Base-by-base conservation (phyloP, 192 early-diverging fungal species). In the Podila verticillata region DNA sequence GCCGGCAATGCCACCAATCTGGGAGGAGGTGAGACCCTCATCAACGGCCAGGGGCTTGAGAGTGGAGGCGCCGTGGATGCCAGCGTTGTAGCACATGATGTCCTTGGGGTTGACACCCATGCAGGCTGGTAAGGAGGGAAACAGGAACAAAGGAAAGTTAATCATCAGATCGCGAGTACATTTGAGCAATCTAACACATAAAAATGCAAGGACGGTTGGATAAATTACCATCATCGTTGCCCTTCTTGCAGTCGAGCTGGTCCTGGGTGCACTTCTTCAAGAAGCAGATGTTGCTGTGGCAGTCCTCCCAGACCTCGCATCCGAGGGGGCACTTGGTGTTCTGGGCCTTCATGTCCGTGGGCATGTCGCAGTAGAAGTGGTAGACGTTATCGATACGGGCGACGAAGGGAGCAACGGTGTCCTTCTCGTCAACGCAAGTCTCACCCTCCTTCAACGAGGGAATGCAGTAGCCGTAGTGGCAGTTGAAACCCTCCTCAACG, bases 231-330 rank as follows among this genome's bases (percentile, higher is more conserved):
- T 67, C 61, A 26, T 63, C 15, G 9, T 79, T 20, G 7, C 75
- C 75, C 39, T n/a, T 12, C 67, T 68, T 79, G 69, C 75, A 79
- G 48, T 58, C 65, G 6, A 64, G n/a, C 65, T 79, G 69, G 49
- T 57, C 75, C 51, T 64, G 58, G 69, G 68, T 79, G 65, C 75
- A 79, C 65, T 71, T 71, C 65, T 79, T 79, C 20, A 79, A n/a
- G 51, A 67, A 59, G 75, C 75, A 79, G 35, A 79, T 7, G 48
- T 72, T 30, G 28, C 65, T 48, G 56, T 79, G 75, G 75, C 75
- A 79, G 70, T 71, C 65, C 69, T 79, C 75, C 75, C 75, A 79
- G 19, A n/a, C 57, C 65, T 79, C 75, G 65, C 75, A 79, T 71
- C 75, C 75, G 35, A 71, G 48, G 47, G 75, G 75, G 75, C 75